Conservation (phyloP, 2,329 filamentous ascomycete species). For the Neonectria ditissima region DNA sequence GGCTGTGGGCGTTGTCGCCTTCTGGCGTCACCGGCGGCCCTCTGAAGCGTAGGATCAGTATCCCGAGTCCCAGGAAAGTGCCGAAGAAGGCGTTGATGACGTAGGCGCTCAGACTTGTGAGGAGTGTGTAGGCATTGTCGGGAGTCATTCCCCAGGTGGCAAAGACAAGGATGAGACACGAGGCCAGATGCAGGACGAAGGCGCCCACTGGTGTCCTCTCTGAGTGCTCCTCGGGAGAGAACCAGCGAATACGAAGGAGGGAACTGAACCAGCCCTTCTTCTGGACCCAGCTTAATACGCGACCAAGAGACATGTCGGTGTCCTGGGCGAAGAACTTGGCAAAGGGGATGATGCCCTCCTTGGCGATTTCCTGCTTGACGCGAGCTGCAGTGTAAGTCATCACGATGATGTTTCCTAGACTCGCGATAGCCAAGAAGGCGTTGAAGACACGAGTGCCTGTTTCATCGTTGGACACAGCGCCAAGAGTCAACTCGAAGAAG, state of each 20-base stretch:
- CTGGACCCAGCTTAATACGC: constrained; percentile 48
- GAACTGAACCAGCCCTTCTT: constrained; percentile 46
- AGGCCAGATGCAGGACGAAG: constrained; percentile 49
- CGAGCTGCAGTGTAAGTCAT: constrained; percentile 67
- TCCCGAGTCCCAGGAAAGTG: constrained; percentile 49
- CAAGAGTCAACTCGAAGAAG: constrained; percentile 52
- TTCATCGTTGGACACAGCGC: constrained; percentile 43
- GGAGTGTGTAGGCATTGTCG: constrained; percentile 46
- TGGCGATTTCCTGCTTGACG: constrained; percentile 71
- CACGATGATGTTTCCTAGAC: constrained; percentile 67
- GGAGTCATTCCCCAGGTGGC: constrained; percentile 47
- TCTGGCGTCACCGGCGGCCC: constrained; percentile 46
- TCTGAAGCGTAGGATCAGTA: constrained; percentile 50
- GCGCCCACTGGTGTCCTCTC: constrained; percentile 53
- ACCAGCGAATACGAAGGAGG: constrained; percentile 44
- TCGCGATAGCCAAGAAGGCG: constrained; percentile 64
- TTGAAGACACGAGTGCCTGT: constrained; percentile 55
- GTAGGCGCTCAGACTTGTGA: constrained; percentile 50
- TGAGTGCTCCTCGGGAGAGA: constrained; percentile 50
- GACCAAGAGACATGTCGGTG: constrained; percentile 50
- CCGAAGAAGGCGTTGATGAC: constrained; percentile 52
- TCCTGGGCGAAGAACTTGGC: constrained; percentile 61
- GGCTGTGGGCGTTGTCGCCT: constrained; percentile 25
- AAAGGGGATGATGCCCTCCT: constrained; percentile 66
- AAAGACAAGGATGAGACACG: constrained; percentile 51